Base-by-base conservation (phyloP, 106 monocot species). In the Ottelia alismoides region DNA sequence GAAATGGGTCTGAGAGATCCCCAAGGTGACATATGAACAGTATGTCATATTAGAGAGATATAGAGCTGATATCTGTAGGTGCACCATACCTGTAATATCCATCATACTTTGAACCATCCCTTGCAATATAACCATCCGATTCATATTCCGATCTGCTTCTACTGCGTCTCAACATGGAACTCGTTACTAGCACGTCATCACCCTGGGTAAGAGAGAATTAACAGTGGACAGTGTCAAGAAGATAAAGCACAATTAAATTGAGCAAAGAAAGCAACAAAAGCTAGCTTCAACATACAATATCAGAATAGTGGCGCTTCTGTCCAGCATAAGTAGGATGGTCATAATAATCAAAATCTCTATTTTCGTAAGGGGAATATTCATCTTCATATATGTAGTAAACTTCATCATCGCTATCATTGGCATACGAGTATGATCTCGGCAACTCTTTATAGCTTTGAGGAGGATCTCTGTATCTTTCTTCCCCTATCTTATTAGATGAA, bases 391-490 rank as follows among this genome's bases (percentile, higher is more conserved):
- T 28, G 28, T 2, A 27, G 30, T 55, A 55, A n/a, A 55, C 18
- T 29, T 40, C 14, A 40, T 6, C n/a, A n/a, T n/a, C n/a, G n/a
- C n/a, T n/a, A n/a, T 52, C 51, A 17, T 52, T 26, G 51, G 23
- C 55, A 55, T 55, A 11, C 12, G 16, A 29, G 30, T 55, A 55
- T 55, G 28, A n/a, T n/a, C n/a, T n/a, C n/a, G n/a, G n/a, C n/a
- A n/a, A n/a, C n/a, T n/a, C n/a, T n/a, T n/a, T n/a, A n/a, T n/a
- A n/a, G n/a, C n/a, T n/a, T n/a, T n/a, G n/a, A n/a, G n/a, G n/a
- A n/a, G n/a, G n/a, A 55, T 55, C 28, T 29, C 1, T 20, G 20
- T 55, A 29, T n/a, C 17, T 55, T 30, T n/a, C 55, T 10, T 19
- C 2, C 18, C 2, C 51, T 12, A 29, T 7, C 3, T 20, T 27